Evolutionary conservation across 148 eudicot genomes (phyloP), one percentile per base, ranked within the genome.

Genomic region (Camellia lanceoleosa): DNA sequence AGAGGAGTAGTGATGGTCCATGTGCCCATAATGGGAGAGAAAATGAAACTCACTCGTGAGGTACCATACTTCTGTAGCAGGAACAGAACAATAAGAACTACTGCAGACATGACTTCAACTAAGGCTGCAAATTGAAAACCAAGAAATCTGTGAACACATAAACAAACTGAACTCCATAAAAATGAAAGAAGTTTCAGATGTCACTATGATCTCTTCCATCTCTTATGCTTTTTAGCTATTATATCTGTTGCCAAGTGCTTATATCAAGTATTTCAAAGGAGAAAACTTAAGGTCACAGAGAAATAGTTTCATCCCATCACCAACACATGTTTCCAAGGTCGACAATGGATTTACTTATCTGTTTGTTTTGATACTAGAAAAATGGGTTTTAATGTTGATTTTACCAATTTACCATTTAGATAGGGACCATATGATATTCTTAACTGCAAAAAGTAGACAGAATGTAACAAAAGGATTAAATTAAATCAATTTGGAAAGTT

Each of bases 11-110:
- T 77, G 42, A 90, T 79, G n/a, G 91, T 89, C 93, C 93, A 90
- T 74, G 86, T 66, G 18, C 79, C 89, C 93, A 90, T 89, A 54
- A 90, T 86, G 52, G 93, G 93, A 19, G 91, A 86, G 84, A 90
- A 90, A n/a, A 89, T 84, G 84, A 90, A 90, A 83, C 93, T 90
- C 83, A 90, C 91, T 73, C 82, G 78, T 64, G 91, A 89, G 66
- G 93, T 90, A 20, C 93, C 93, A 82, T 47, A 89, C 64, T 83
- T 89, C 80, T 89, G 93, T 16, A 87, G 82, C 71, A 89, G 84
- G 82, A 90, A 90, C 80, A 90, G 83, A 81, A 82, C 66, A 42
- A 89, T 76, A 49, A 90, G 84, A 80, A 87, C 81, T 18, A 84
- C 51, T 19, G 89, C 93, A 0, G 93, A 90, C 58, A 90, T 77